phyloP scores from a whole-genome alignment of 768 basidiomycete species.

The Mycena alexandri region DNA sequence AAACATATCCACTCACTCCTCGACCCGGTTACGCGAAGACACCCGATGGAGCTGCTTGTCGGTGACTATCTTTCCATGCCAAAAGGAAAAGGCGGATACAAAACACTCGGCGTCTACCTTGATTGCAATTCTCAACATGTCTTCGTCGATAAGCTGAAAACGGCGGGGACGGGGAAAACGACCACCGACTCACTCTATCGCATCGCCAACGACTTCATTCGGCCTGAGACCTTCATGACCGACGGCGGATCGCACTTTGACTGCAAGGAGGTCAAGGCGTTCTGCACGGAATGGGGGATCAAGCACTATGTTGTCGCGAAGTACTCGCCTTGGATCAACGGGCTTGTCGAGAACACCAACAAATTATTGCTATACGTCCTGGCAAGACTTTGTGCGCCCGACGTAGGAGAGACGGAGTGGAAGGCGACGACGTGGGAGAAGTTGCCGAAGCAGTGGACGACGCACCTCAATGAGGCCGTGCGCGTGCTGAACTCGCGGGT shows the following conservation, averaged over 20 bases:
- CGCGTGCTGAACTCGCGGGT: conserved; percentile 22
- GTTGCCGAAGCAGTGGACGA: conserved; percentile 40
- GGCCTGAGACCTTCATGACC: conserved; percentile 40
- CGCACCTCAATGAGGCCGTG: conserved; percentile 36
- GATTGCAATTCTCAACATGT: conserved; percentile 36
- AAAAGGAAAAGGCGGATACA: conserved; percentile 36
- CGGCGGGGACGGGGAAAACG: background rate
- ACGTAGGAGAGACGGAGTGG: background rate
- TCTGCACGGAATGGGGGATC: background rate
- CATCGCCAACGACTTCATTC: conserved; percentile 33
- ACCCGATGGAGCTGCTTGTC: conserved; percentile 9
- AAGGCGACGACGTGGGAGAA: conserved; percentile 20
- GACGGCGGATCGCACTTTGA: conserved; percentile 45
- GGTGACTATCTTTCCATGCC: conserved; percentile 39
- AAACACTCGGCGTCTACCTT: conserved; percentile 35
- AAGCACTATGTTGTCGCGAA: background rate
- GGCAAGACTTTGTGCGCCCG: background rate
- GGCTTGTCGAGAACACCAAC: conserved; percentile 43
- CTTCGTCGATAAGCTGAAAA: conserved; percentile 40
- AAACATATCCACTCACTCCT: conserved; percentile 40
- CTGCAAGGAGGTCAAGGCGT: conserved; percentile 30
- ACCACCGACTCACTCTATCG: conserved; percentile 28
- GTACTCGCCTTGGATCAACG: conserved; percentile 25
- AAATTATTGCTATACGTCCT: background rate
- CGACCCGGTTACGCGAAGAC: background rate